A percentile compares a stretch with the other conserved stretches of the same genome.
Evolutionary conservation across 2,329 filamentous ascomycete genomes (phyloP).

Genomic region (Penicillium freii): DNA sequence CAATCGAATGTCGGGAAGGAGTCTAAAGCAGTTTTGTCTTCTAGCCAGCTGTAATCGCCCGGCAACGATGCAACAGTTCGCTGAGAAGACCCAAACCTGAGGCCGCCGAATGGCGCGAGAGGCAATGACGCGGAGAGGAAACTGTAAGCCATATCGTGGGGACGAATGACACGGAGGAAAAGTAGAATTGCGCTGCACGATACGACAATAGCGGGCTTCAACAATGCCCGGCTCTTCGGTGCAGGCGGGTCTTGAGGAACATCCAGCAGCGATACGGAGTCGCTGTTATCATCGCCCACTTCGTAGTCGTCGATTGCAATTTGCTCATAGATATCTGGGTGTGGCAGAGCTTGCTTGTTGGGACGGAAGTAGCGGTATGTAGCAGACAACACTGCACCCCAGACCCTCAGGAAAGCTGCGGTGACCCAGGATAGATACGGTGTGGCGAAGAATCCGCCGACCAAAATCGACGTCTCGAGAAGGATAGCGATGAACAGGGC

Average conservation of each 20-base stretch:
- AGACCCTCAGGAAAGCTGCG: constrained; percentile 8
- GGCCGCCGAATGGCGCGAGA: constrained; percentile 18
- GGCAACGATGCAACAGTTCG: constrained; percentile 1
- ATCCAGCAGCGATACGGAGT: constrained; percentile 10
- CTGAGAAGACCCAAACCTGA: constrained; percentile 3
- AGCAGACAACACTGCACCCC: constrained; percentile 8
- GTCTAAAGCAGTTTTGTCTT: constrained; percentile 10
- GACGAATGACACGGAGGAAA: constrained; percentile 15
- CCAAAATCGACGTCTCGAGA: constrained; percentile 7
- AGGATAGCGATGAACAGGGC: constrained; percentile 16
- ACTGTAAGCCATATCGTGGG: constrained; percentile 13
- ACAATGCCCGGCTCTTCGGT: background rate
- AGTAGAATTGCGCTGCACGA: constrained; percentile 3
- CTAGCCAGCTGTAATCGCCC: constrained; percentile 17
- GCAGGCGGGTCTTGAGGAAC: background rate
- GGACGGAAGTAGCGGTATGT: constrained; percentile 1
- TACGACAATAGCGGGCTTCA: constrained; percentile 10
- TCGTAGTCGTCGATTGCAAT: constrained; percentile 21
- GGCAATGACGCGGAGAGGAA: constrained; percentile 21
- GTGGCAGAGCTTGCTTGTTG: constrained; percentile 7
- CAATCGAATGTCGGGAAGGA: constrained; percentile 17
- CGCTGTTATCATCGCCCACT: constrained; percentile 9
- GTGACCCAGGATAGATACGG: constrained; percentile 13
- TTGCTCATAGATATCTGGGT: constrained; percentile 19
- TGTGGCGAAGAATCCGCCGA: constrained; percentile 13